These are phyloP conservation scores for Cicer arietinum DNA, from an alignment of 306 rosid genomes.

Conservation along the genomic window DNA sequence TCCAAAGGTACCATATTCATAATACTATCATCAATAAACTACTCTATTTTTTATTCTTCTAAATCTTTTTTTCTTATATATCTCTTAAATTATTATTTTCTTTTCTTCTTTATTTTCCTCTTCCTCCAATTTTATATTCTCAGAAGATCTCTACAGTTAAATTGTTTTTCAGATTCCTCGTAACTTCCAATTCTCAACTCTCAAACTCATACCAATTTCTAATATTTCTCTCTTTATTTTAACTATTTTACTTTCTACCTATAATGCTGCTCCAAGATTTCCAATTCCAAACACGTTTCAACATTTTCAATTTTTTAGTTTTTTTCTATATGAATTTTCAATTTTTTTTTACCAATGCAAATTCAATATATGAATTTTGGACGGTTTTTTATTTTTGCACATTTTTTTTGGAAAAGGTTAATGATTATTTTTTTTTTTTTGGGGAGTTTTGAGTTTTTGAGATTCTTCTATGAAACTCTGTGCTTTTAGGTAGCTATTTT, in stretches of 20 bases:
- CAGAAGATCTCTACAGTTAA: conserved; percentile 38
- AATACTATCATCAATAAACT: background rate
- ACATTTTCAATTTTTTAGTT: conserved; percentile 37
- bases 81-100: conserved; percentile 18
- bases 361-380: conserved; percentile 1
- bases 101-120: background rate
- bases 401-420: conserved; percentile 50
- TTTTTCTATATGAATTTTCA: conserved; percentile 24
- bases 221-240: conserved; percentile 11
- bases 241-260: conserved; percentile 30
- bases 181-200: conserved; percentile 36
- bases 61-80: background rate
- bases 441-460: conserved; percentile 43
- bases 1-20: conserved; percentile 68
- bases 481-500: conserved; percentile 79
- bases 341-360: conserved; percentile 15
- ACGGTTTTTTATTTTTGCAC: background rate
- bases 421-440: conserved; percentile 47
- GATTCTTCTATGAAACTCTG: conserved; percentile 85
- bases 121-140: conserved; percentile 7
- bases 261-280: conserved; percentile 50
- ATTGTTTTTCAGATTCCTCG: conserved; percentile 29
- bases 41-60: background rate
- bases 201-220: conserved; percentile 8
- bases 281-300: conserved; percentile 9